A percentile compares a stretch with the other conserved stretches of the same genome.
phyloP scores from a whole-genome alignment of 345 rosid genomes.

The Pelargonium nanum region DNA sequence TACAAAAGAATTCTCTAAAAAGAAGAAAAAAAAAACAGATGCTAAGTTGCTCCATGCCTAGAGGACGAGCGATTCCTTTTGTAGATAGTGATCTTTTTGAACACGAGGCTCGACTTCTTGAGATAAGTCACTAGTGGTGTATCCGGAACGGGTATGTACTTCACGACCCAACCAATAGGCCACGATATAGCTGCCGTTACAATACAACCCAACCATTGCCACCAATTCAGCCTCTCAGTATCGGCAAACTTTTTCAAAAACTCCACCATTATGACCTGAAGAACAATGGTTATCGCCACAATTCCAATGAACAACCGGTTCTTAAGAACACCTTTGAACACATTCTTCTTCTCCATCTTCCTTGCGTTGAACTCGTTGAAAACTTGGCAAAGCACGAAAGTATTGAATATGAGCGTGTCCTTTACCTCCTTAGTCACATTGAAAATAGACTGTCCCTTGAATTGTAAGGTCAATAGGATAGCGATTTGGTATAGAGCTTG shows the following conservation, averaged over 20 bases:
- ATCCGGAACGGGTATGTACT: constrained; percentile 16
- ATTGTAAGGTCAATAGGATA: constrained; percentile 54
- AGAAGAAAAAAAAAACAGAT: too few relatives aligned
- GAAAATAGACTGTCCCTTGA: constrained; percentile 50
- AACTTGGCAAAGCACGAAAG: constrained; percentile 63
- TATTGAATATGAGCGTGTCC: constrained; percentile 59
- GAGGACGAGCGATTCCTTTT: neutral
- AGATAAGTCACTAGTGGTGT: neutral
- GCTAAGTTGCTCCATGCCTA: too few relatives aligned
- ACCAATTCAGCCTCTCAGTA: constrained; percentile 20
- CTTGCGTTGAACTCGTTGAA: constrained; percentile 77
- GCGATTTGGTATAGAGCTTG: constrained; percentile 59
- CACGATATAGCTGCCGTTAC: constrained; percentile 22
- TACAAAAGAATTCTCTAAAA: too few relatives aligned
- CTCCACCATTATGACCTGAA: constrained; percentile 39
- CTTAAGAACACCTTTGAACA: constrained; percentile 51
- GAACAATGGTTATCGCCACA: constrained; percentile 35
- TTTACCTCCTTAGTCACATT: constrained; percentile 38
- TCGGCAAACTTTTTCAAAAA: constrained; percentile 22
- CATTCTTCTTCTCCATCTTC: constrained; percentile 65
- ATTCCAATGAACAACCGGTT: constrained; percentile 57
- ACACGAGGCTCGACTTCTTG: neutral
- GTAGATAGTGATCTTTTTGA: neutral
- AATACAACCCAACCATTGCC: constrained; percentile 19
- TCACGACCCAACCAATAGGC: constrained; percentile 21